phyloP scores from a whole-genome alignment of 768 basidiomycete species.

The Auricularia cornea region DNA sequence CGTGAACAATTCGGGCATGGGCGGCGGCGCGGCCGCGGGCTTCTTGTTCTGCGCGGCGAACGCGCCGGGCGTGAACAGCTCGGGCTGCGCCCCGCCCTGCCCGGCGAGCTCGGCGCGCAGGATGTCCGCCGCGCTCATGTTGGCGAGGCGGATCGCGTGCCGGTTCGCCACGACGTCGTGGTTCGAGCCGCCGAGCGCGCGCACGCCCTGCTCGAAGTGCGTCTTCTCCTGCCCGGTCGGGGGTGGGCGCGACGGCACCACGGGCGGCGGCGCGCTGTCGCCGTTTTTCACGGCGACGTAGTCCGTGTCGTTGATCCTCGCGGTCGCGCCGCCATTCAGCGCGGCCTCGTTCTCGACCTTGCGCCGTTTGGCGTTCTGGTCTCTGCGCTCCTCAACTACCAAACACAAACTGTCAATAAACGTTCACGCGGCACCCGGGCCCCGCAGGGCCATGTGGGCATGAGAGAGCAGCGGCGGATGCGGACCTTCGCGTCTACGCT shows the following conservation, averaged over 20 bases:
- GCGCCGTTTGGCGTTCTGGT: slow-evolving; percentile 83
- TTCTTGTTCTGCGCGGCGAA: neutral
- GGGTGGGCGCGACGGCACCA: no score
- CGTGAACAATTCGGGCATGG: slow-evolving; percentile 30
- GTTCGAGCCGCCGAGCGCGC: slow-evolving; percentile 67
- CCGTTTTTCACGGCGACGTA: neutral
- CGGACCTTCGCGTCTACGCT: slow-evolving; percentile 84
- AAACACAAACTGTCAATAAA: slow-evolving; percentile 1
- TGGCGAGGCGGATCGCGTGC: slow-evolving; percentile 86
- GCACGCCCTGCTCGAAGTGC: slow-evolving; percentile 10
- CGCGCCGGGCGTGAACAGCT: slow-evolving; percentile 26
- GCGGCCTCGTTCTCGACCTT: slow-evolving; percentile 47
- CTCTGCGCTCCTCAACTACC: slow-evolving; percentile 91
- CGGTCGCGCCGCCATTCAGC: neutral
- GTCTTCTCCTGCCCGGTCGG: slow-evolving; percentile 12
- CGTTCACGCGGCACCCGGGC: neutral
- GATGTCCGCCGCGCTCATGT: slow-evolving; percentile 91
- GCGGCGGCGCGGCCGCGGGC: neutral
- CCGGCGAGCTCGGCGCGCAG: slow-evolving; percentile 83
- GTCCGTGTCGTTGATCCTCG: neutral
- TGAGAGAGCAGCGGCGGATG: slow-evolving; percentile 11
- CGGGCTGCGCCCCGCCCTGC: slow-evolving; percentile 19
- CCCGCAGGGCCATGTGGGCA: neutral
- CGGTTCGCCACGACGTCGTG: slow-evolving; percentile 85
- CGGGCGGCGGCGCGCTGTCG: no score